These are phyloP conservation scores for Chrysochromulina tobinii DNA, from an alignment of 78 protist species.

Conservation along the genomic window DNA sequence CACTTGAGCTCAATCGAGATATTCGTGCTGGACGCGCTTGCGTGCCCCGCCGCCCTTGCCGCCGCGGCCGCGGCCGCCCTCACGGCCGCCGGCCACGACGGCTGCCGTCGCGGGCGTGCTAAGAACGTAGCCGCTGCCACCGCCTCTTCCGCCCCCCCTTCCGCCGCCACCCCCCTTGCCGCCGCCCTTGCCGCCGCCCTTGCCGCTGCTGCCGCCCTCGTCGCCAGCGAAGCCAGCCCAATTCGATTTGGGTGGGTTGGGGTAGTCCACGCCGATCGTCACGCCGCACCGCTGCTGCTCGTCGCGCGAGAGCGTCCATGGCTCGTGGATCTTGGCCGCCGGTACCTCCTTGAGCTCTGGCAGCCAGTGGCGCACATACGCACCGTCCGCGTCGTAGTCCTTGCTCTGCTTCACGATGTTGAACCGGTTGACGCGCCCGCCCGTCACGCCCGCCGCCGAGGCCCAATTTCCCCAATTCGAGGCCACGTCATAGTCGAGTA, in stretches of 20 bases:
- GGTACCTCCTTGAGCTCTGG: constrained; percentile 40
- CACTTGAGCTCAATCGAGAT: too few relatives aligned
- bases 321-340: neutral
- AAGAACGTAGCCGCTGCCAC: too few relatives aligned
- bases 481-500: constrained; percentile 61
- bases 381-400: constrained; percentile 55
- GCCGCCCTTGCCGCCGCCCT: neutral
- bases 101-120: too few relatives aligned
- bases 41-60: too few relatives aligned
- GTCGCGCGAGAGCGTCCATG: neutral
- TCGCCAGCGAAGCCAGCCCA: neutral
- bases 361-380: constrained; percentile 39
- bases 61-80: too few relatives aligned
- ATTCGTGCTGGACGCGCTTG: too few relatives aligned
- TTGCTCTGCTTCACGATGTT: constrained; percentile 44
- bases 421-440: constrained; percentile 43
- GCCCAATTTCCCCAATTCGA: constrained; percentile 49
- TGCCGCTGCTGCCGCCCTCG: neutral
- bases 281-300: neutral
- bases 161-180: neutral
- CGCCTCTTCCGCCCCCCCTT: too few relatives aligned
- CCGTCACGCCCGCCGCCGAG: constrained; percentile 44
- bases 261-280: neutral
- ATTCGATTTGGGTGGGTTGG: neutral
- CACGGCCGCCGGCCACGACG: too few relatives aligned